phyloP scores from a whole-genome alignment of 306 rosid species.

The Medicago lupulina region DNA sequence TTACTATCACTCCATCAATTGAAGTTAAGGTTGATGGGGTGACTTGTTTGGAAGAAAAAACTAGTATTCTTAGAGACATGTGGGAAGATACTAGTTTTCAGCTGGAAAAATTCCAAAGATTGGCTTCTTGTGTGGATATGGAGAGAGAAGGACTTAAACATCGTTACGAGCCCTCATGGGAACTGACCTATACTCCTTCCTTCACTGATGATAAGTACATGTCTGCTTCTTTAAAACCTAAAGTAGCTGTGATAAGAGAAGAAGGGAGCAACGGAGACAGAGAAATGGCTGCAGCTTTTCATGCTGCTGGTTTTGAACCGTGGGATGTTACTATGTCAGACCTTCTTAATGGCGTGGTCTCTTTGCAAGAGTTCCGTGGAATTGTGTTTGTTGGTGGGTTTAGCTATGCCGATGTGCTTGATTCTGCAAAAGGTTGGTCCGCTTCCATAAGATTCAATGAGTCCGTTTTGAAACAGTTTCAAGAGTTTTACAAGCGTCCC shows the following conservation, averaged over 20 bases:
- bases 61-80: conserved; percentile 69
- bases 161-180: conserved; percentile 77
- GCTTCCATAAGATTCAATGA: conserved; percentile 80
- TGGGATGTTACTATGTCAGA: conserved; percentile 94
- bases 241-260: conserved; percentile 89
- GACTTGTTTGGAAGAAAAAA: conserved; percentile 61
- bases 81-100: conserved; percentile 90
- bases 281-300: conserved; percentile 95
- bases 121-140: conserved; percentile 77
- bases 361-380: conserved; percentile 72
- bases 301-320: conserved; percentile 82
- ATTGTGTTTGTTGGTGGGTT: conserved; percentile 90
- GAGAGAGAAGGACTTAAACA: conserved; percentile 82
- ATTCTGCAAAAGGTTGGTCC: conserved; percentile 94
- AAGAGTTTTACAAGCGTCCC: conserved; percentile 77
- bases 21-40: conserved; percentile 71
- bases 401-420: conserved; percentile 94
- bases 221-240: conserved; percentile 65
- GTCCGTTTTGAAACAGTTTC: conserved; percentile 75
- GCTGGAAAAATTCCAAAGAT: conserved; percentile 74
- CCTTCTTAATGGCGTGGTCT: conserved; percentile 68
- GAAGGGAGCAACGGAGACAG: conserved; percentile 97
- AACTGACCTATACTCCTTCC: conserved; percentile 71
- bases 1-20: conserved; percentile 56
- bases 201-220: conserved; percentile 65